These are phyloP conservation scores for Entrophospora sp. DNA, from an alignment of 192 early-diverging fungal genomes.

Conservation along the genomic window DNA sequence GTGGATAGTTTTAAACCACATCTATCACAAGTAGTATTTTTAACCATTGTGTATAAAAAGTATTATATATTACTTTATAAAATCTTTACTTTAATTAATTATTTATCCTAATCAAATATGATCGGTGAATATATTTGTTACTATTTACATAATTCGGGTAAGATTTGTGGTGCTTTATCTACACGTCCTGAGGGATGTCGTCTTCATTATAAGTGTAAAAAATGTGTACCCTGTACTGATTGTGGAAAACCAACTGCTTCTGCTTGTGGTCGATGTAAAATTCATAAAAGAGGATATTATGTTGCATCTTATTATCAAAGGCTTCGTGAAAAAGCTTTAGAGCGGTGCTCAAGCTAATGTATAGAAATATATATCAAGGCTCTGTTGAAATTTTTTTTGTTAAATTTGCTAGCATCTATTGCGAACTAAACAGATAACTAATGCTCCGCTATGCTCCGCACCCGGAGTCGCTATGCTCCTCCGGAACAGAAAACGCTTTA, in stretches of 20 bases:
- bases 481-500: too few relatives aligned
- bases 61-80: constrained; percentile 2
- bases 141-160: background rate
- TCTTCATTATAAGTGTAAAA: constrained; percentile 1
- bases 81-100: constrained; percentile 10
- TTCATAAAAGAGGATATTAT: constrained; percentile 10
- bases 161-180: too few relatives aligned
- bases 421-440: constrained; percentile 8
- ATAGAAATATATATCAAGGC: background rate
- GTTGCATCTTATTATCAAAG: constrained; percentile 13
- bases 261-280: constrained; percentile 4
- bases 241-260: constrained; percentile 12
- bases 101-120: constrained; percentile 2
- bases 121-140: constrained; percentile 1
- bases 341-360: background rate
- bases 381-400: background rate
- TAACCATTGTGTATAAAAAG: background rate
- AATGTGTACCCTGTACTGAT: background rate
- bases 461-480: constrained; percentile 1
- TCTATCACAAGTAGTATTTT: constrained; percentile 8
- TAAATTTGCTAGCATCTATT: background rate
- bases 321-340: constrained; percentile 11
- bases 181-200: too few relatives aligned
- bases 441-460: too few relatives aligned
- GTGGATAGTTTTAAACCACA: constrained; percentile 7